These are phyloP conservation scores for Diaporthe ampelina DNA, from an alignment of 2,329 filamentous ascomycete species.

Conservation along the genomic window DNA sequence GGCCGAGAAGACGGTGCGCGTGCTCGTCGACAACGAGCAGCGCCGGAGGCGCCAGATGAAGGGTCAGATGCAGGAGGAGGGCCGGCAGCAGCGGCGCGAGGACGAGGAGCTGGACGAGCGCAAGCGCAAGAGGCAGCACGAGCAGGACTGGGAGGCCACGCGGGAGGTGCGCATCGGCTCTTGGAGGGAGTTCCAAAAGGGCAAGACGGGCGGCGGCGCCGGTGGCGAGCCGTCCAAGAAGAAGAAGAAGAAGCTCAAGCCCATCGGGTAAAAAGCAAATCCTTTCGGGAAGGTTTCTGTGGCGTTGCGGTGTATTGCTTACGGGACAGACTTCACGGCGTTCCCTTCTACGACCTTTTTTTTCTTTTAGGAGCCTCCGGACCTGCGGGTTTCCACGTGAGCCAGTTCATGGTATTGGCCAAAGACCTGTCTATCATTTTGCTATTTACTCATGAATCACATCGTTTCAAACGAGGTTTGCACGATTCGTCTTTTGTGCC, in stretches of 20 bases:
- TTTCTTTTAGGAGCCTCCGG: background rate
- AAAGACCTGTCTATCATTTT: constrained; percentile 17
- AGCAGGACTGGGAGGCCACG: constrained; percentile 95
- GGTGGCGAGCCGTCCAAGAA: constrained; percentile 58
- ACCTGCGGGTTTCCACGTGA: background rate
- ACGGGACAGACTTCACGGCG: constrained; percentile 25
- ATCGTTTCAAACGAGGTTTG: constrained; percentile 33
- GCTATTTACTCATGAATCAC: constrained; percentile 31
- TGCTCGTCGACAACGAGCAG: constrained; percentile 93
- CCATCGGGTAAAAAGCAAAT: constrained; percentile 63
- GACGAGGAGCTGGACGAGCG: constrained; percentile 87
- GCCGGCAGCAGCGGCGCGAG: constrained; percentile 85
- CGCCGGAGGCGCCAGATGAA: constrained; percentile 87
- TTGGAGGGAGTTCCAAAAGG: constrained; percentile 93
- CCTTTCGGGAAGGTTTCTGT: background rate
- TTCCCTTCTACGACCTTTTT: constrained; percentile 2
- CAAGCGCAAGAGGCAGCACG: constrained; percentile 90
- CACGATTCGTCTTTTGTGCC: constrained; percentile 32
- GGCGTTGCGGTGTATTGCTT: constrained; percentile 30
- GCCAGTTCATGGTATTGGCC: background rate
- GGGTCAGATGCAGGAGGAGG: constrained; percentile 97
- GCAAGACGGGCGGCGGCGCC: constrained; percentile 65
- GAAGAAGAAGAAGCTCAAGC: constrained; percentile 74
- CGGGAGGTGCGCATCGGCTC: constrained; percentile 92
- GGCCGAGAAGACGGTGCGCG: constrained; percentile 90